Conservation (phyloP, 1,139 yeast genomes). For the Keqinozyma sinolaborantium region DNA sequence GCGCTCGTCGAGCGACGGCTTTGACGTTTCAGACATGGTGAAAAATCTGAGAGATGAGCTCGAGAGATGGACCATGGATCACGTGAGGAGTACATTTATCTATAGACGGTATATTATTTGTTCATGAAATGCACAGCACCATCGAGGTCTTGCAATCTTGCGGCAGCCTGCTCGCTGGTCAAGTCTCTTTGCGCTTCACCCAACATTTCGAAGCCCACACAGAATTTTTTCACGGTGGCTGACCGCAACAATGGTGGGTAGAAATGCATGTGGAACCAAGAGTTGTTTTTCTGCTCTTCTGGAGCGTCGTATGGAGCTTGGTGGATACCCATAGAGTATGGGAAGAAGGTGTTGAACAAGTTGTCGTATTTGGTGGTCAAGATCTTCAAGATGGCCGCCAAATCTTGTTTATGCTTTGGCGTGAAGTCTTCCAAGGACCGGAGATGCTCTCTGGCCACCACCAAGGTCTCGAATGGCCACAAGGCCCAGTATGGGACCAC, state of each 20-base stretch:
- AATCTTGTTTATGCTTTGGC: constrained; percentile 47
- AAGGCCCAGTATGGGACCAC: constrained; percentile 82
- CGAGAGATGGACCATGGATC: neutral
- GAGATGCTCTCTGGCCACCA: constrained; percentile 54
- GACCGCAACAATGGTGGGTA: constrained; percentile 75
- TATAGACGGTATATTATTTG: constrained; percentile 2
- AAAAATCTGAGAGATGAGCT: constrained; percentile 1
- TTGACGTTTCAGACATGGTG: constrained; percentile 5
- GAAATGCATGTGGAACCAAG: constrained; percentile 77
- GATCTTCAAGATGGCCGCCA: constrained; percentile 52
- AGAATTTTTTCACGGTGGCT: constrained; percentile 72
- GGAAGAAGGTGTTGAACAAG: constrained; percentile 65
- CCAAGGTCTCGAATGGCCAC: constrained; percentile 77
- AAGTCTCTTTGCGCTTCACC: constrained; percentile 80
- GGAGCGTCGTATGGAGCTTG: constrained; percentile 58
- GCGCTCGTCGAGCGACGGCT: constrained; percentile 33
- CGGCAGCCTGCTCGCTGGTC: constrained; percentile 75
- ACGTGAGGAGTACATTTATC: constrained; percentile 2
- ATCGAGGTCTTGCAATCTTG: constrained; percentile 44
- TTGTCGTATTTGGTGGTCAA: constrained; percentile 71
- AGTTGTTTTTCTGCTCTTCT: constrained; percentile 34
- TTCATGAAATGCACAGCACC: constrained; percentile 35
- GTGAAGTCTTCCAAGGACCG: constrained; percentile 49
- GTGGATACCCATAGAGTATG: constrained; percentile 80
- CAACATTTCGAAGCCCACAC: constrained; percentile 75